Conservation (phyloP, 179 eudicot genomes). For the Drosera spatulata region DNA sequence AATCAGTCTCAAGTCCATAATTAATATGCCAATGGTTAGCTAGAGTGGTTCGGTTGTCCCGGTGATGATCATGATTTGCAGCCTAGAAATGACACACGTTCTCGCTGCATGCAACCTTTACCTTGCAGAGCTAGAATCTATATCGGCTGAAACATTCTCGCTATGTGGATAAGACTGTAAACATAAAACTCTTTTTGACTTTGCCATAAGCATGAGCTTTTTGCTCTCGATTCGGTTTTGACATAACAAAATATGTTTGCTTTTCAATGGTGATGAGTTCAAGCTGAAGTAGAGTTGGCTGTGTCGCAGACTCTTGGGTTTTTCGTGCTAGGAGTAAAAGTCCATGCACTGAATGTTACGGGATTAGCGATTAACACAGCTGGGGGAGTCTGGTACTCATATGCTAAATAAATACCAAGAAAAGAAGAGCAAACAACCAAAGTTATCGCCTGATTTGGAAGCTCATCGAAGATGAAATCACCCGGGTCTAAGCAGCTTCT, state of each 20-base stretch:
- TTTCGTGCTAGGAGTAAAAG: constrained; percentile 76
- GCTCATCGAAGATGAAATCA: constrained; percentile 33
- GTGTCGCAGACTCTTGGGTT: constrained; percentile 77
- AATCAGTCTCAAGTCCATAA: too few relatives aligned
- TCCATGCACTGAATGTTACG: constrained; percentile 69
- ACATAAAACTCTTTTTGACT: too few relatives aligned
- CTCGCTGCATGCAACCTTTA: too few relatives aligned
- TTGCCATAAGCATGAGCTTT: too few relatives aligned
- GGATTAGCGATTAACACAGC: constrained; percentile 83
- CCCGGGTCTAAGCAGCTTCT: neutral
- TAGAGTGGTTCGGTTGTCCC: neutral
- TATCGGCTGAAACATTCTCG: too few relatives aligned
- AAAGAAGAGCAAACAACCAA: constrained; percentile 46
- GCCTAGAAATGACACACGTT: too few relatives aligned
- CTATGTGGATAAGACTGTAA: too few relatives aligned
- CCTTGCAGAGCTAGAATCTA: too few relatives aligned
- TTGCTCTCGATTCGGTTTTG: too few relatives aligned
- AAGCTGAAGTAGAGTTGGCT: neutral
- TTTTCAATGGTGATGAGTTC: neutral
- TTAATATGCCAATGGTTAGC: too few relatives aligned
- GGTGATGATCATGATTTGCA: too few relatives aligned
- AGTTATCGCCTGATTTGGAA: constrained; percentile 44
- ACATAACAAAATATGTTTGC: too few relatives aligned
- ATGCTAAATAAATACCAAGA: constrained; percentile 76
- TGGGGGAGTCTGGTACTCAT: constrained; percentile 91